Base-by-base conservation (phyloP, 257 asterid species). In the Solanum pimpinellifolium region DNA sequence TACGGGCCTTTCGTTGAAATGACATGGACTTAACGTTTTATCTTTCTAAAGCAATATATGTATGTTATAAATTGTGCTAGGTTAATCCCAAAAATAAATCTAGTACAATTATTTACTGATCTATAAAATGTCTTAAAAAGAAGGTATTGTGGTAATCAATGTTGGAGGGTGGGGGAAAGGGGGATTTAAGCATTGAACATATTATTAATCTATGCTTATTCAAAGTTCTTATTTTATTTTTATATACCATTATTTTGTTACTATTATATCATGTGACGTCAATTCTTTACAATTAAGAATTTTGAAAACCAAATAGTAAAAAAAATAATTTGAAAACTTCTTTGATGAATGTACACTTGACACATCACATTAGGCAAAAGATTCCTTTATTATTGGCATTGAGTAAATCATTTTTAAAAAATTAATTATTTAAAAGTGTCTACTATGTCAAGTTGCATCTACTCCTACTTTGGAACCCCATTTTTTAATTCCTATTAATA, bases 291-390 rank as follows among this genome's bases (percentile, higher is more conserved):
- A 29, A 80, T 47, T 80, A 78, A 44, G n/a, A 78, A 78, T 44
- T 44, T 46, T 49, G 29, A 49, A 80, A 80, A 16, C 69, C 68
- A 47, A 77, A 77, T 15, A 14, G 13, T 1, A 35, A 73, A 66
- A 66, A 35, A 0, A 23, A 25, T 5, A 5, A 21, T 59, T 41
- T 76, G 60, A 39, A 75, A 76, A 76, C 60, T 41, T 42, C 60
- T 18, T 41, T 42, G 59, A 41, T 31, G 14, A 60, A 35, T 29
- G 86, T 66, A 31, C 49, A 11, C 23, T 11, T 1, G 49, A 83
- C 76, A 83, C 44, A 77, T 84, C 80, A 66, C 21, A 47, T 84
- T 84, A 84, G 46, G 66, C 80, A 84, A 84, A 84, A 84, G 87
- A 84, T 84, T 66, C 87, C 77, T 12, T 11, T 66, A 13, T 37